A percentile compares a stretch with the other conserved stretches of the same genome.
Conservation (phyloP, 2,329 filamentous ascomycete genomes). For the Davidsoniella virescens region DNA sequence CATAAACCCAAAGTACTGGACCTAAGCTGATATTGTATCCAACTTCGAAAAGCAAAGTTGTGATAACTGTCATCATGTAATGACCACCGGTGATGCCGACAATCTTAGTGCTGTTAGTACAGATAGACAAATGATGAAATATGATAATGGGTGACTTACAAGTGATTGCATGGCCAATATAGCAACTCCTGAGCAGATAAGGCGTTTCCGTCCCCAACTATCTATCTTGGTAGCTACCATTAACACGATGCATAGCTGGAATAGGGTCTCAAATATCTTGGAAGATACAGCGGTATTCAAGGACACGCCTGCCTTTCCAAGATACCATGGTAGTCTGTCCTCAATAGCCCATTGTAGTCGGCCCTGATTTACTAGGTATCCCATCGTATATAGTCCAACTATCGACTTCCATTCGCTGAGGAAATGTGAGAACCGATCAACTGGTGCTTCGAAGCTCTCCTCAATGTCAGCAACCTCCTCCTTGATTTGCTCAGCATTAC, state of each 20-base stretch:
- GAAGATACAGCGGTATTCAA: constrained; percentile 33
- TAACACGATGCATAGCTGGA: constrained; percentile 40
- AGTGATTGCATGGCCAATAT: constrained; percentile 38
- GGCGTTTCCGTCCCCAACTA: no score
- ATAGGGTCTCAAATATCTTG: constrained; percentile 37
- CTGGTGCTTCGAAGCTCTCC: constrained; percentile 16
- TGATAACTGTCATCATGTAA: constrained; percentile 33
- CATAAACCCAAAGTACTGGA: constrained; percentile 41
- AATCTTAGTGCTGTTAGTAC: constrained; percentile 26
- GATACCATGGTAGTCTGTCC: constrained; percentile 36
- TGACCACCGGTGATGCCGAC: constrained; percentile 19
- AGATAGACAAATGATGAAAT: background rate
- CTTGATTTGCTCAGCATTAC: constrained; percentile 22
- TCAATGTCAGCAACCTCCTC: constrained; percentile 31
- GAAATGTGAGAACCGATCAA: no score
- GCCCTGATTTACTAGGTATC: constrained; percentile 23
- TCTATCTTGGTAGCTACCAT: constrained; percentile 22
- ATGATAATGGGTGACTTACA: constrained; percentile 27
- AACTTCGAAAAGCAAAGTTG: constrained; percentile 42
- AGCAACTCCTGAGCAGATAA: constrained; percentile 10
- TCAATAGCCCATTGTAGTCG: constrained; percentile 44
- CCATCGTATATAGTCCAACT: constrained; percentile 16
- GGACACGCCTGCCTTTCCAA: constrained; percentile 33
- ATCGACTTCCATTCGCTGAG: no score
- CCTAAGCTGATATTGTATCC: constrained; percentile 43